A percentile compares a stretch with the other conserved stretches of the same genome.
Conservation (phyloP, 2,329 filamentous ascomycete genomes). For the Hypoxylon sp. region DNA sequence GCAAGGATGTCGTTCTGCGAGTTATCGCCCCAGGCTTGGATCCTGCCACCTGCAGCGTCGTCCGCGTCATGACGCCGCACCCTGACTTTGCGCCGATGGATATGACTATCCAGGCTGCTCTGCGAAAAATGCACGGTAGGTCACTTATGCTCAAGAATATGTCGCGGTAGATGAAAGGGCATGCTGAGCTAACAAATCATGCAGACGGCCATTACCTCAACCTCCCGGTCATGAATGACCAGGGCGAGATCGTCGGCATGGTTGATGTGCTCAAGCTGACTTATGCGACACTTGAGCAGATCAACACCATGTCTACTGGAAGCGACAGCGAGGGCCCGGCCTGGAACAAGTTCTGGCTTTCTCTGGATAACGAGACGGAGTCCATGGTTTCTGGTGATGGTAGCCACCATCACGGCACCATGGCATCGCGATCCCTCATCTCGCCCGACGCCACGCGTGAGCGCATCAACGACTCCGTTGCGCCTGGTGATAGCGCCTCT, state of each 20-base stretch:
- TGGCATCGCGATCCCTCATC: constrained; percentile 77
- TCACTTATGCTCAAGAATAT: constrained; percentile 25
- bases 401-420: constrained; percentile 73
- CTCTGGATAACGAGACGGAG: constrained; percentile 91
- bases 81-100: constrained; percentile 98
- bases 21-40: constrained; percentile 97
- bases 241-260: constrained; percentile 98
- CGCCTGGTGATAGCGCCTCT: constrained; percentile 93
- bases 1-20: constrained; percentile 97
- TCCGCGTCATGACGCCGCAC: constrained; percentile 98
- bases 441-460: constrained; percentile 81
- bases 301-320: constrained; percentile 86
- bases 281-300: constrained; percentile 96
- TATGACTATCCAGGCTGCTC: constrained; percentile 97
- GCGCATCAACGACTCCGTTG: constrained; percentile 77
- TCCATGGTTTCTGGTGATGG: constrained; percentile 95
- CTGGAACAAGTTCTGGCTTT: constrained; percentile 99
- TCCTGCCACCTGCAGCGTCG: constrained; percentile 93
- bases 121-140: constrained; percentile 98
- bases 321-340: constrained; percentile 92
- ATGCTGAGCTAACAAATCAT: constrained; percentile 32
- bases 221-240: constrained; percentile 96
- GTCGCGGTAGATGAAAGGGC: constrained; percentile 15
- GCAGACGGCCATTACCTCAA: constrained; percentile 97
- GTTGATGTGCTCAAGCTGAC: constrained; percentile 98